Evolutionary conservation across 106 monocot species (phyloP), one percentile per base, ranked within the genome.

Genomic region (Dioscorea dumetorum): DNA sequence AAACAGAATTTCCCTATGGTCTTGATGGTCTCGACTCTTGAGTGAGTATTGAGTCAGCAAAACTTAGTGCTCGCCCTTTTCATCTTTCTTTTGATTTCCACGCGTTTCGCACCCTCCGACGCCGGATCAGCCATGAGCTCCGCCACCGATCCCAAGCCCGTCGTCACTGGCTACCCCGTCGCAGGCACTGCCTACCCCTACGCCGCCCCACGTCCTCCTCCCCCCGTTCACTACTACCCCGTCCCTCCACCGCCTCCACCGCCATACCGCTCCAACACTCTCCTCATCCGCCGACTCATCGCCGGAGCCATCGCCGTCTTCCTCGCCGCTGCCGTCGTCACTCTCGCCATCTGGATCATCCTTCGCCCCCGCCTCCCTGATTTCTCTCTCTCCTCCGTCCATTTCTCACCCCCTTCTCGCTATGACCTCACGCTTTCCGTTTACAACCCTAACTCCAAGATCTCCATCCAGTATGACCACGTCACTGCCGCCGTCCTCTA

Each of bases 311-410:
- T 83, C 31, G 50, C 6, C 60, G 13, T 90, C 54, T 22, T 86
- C 67, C 23, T 90, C 66, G 0, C 83, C 15, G 60, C 79, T 33
- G 77, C 78, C 62, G 20, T 85, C 66, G 61, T 78, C 64, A 71
- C 79, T 54, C 73, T 90, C 60, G 70, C 85, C 24, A n/a, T 85
- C 66, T 90, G 79, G 79, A 83, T 90, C 12, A 65, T 72, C 33
- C 90, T 90, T 65, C 90, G 90, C 31, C 90, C 90, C 21, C 67
- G 70, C 17, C 79, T 80, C 57, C 90, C 90, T 50, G 70, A 60
- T 13, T 85, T 90, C 77, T 75, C 71, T 69, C 74, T 92, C 48
- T 77, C 75, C 19, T 82, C 80, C 67, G 73, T 74, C 50, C 15
- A 79, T 35, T 58, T 91, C 58, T 33, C 22, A 62, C 75, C 79